Base-by-base conservation (phyloP, 208 protist species). In the Trypanosoma grayi region DNA sequence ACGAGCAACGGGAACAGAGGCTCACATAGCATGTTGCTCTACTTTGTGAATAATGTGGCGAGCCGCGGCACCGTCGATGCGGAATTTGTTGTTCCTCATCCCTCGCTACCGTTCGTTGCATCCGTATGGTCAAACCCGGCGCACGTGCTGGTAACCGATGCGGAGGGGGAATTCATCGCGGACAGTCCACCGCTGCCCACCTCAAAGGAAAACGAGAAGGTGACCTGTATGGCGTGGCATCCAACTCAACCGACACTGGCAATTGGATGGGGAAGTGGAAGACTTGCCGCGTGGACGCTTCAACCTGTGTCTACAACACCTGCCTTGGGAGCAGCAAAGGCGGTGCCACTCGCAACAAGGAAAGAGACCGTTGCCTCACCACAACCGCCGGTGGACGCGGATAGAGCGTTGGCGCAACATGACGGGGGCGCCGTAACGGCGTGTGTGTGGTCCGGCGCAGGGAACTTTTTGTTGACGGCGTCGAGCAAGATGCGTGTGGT, bases 191-290 rank as follows among this genome's bases (percentile, higher is more conserved):
- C 34, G 48, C 73, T 66, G 59, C 56, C 59, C 40, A 56, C 64
- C 5, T 37, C 48, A 4, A 69, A 61, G 28, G 57, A 52, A 27
- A 46, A 27, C 18, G 62, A 65, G 24, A 59, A 47, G 14, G 58
- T 85, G 5, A 85, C 84, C 6, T 57, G 70, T 22, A 66, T 97
- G 22, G 71, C 79, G 9, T 97, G 93, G 93, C 93, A 97, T 64
- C 93, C 93, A 11, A 73, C 52, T 8, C 70, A 87, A 36, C 30
- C 67, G 24, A 44, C 92, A 22, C 66, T 97, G 6, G 61, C 79
- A 10, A 85, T 93, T 48, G 93, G 93, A 20, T 96, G 87, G 90
- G 82, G 70, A 54, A 85, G 69, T 60, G 93, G 93, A 40, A 77
- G 73, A 36, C 66, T 97, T 36, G 70, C 66, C 4, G 45, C 87